phyloP scores from a whole-genome alignment of 2,329 filamentous ascomycete genomes.

The Mariannaea sp. region DNA sequence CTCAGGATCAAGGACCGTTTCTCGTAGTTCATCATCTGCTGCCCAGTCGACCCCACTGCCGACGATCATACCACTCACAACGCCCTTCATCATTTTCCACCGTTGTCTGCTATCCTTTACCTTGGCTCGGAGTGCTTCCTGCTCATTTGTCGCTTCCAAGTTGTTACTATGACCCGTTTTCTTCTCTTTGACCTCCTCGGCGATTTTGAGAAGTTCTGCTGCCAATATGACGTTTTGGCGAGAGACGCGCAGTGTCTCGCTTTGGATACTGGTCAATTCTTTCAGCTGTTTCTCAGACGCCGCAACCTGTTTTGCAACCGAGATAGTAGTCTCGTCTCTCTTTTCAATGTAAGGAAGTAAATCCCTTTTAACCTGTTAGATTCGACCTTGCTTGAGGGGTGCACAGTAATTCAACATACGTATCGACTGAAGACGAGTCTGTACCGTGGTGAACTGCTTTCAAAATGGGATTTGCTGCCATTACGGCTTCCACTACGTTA shows the following conservation, averaged over 20 bases:
- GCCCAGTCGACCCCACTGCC: slow-evolving; percentile 86
- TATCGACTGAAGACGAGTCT: slow-evolving; percentile 67
- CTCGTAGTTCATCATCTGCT: slow-evolving; percentile 66
- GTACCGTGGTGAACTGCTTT: slow-evolving; percentile 75
- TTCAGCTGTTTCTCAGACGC: slow-evolving; percentile 56
- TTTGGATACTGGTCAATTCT: slow-evolving; percentile 61
- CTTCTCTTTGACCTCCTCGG: slow-evolving; percentile 58
- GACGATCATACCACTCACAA: slow-evolving; percentile 77
- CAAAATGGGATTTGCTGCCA: slow-evolving; percentile 75
- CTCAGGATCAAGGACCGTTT: slow-evolving; percentile 73
- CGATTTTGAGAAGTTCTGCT: slow-evolving; percentile 65
- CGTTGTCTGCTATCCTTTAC: slow-evolving; percentile 66
- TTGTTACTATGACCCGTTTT: slow-evolving; percentile 60
- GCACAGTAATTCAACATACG: slow-evolving; percentile 53
- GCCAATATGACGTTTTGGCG: slow-evolving; percentile 68
- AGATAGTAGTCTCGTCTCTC: slow-evolving; percentile 69
- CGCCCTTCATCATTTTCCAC: slow-evolving; percentile 77
- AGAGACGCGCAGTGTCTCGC: slow-evolving; percentile 60
- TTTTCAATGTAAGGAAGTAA: slow-evolving; percentile 68
- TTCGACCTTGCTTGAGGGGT: not conserved
- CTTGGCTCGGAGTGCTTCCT: slow-evolving; percentile 62
- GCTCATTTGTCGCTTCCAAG: slow-evolving; percentile 56
- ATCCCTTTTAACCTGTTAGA: slow-evolving; percentile 53
- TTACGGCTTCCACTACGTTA: slow-evolving; percentile 68
- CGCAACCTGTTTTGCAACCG: slow-evolving; percentile 63